Base-by-base conservation (phyloP, 768 basidiomycete species). In the Lactifluus hygrophoroides region DNA sequence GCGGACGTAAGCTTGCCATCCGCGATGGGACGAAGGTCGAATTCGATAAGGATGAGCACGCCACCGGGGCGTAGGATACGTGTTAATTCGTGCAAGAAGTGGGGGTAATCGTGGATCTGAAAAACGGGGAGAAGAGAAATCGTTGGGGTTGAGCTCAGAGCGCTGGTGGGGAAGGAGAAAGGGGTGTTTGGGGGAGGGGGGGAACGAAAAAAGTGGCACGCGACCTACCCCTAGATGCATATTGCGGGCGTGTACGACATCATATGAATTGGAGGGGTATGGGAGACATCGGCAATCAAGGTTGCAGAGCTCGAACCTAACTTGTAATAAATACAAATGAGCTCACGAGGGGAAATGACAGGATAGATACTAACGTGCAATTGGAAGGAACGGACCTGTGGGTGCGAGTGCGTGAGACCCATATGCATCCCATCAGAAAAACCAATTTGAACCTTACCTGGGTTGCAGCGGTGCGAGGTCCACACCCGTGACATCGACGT, bases 381-480 rank as follows among this genome's bases (percentile, higher is more conserved):
- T 86, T 86, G 17, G 79, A 77, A 43, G 85, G 85, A 25, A 86
- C 85, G 35, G 74, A 73, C 61, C 84, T 86, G 67, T 43, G 44
- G 57, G 25, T 48, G 17, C 8, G 2, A 32, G 49, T 60, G 65
- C 51, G 53, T 57, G 49, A 32, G 40, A 45, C n/a, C n/a, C n/a
- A n/a, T n/a, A n/a, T n/a, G n/a, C n/a, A n/a, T n/a, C n/a, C n/a
- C n/a, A n/a, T n/a, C n/a, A n/a, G n/a, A n/a, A n/a, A n/a, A n/a
- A n/a, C n/a, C n/a, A n/a, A n/a, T 56, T 32, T 32, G 32, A 32
- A 32, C 32, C 32, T n/a, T 70, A 86, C 85, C 80, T 77, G 49
- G 85, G 84, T 67, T 87, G 86, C 40, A 87, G 80, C 62, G 85
- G 85, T 23, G 85, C 84, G 34, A 88, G 76, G 73, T 88, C 85